Percentiles rank a stretch among this genome's conserved stretches.
Conservation (phyloP, 345 rosid species). For the Brassica incana region DNA sequence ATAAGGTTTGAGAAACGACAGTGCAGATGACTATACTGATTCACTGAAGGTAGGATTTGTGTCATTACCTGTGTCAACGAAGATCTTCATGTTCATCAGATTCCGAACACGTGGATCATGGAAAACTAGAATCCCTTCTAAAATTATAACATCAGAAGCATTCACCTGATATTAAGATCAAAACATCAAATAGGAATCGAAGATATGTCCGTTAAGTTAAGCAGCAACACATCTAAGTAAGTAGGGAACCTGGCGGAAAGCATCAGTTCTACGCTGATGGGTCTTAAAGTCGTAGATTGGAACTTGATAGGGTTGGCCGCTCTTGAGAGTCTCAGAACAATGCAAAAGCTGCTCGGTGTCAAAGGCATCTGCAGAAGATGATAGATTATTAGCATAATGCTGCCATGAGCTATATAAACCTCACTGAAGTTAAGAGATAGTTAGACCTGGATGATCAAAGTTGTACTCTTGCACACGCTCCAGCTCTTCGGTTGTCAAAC, state of each 20-base stretch:
- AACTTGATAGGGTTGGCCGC: constrained; percentile 74
- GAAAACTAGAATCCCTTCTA: constrained; percentile 95
- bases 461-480: constrained; percentile 89
- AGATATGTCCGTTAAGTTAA: neutral
- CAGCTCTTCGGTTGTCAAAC: constrained; percentile 75
- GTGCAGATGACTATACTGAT: neutral
- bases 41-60: constrained; percentile 10
- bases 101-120: constrained; percentile 88
- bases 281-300: constrained; percentile 90
- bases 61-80: constrained; percentile 84
- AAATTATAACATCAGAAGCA: constrained; percentile 94
- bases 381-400: neutral
- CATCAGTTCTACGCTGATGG: constrained; percentile 74
- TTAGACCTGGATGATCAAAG: constrained; percentile 92
- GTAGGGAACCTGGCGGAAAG: constrained; percentile 74
- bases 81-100: constrained; percentile 95
- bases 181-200: neutral
- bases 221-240: too few species aligned
- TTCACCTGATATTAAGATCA: constrained; percentile 61
- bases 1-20: neutral
- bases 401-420: neutral
- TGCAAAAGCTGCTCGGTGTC: constrained; percentile 96
- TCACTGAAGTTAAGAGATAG: neutral
- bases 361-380: constrained; percentile 67
- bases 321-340: constrained; percentile 70